A percentile compares a stretch with the other conserved stretches of the same genome.
These are phyloP conservation scores for Eutrema salsugineum DNA, from an alignment of 441 rosid species.

Conservation along the genomic window DNA sequence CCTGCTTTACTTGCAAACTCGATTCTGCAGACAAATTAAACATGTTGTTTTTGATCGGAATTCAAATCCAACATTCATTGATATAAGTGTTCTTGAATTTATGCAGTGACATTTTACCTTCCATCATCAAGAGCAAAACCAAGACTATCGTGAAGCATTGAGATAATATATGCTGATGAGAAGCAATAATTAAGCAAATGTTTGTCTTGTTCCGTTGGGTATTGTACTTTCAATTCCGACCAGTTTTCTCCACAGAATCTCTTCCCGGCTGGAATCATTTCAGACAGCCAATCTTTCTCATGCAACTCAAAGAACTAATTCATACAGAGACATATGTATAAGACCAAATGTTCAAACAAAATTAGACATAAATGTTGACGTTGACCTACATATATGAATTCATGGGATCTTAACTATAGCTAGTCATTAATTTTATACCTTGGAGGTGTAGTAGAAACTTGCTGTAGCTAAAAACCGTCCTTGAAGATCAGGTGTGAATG, in stretches of 20 bases:
- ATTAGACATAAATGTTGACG: neutral
- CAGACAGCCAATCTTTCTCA: constrained; percentile 44
- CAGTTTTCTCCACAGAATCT: constrained; percentile 61
- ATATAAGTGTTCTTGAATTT: neutral
- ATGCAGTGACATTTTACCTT: neutral
- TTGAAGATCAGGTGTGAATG: constrained; percentile 65
- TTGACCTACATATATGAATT: neutral
- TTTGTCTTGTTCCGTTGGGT: constrained; percentile 37
- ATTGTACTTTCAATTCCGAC: constrained; percentile 43
- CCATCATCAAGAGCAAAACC: constrained; percentile 2
- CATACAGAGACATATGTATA: constrained; percentile 13
- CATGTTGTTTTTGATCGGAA: neutral
- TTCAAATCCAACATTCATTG: neutral
- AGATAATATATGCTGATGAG: constrained; percentile 52
- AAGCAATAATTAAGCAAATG: constrained; percentile 52
- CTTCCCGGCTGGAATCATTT: constrained; percentile 45
- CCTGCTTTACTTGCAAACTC: constrained; percentile 54
- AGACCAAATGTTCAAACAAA: neutral
- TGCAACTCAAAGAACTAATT: constrained; percentile 63
- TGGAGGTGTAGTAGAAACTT: constrained; percentile 70
- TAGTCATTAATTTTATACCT: constrained; percentile 52
- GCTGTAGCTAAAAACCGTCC: constrained; percentile 65
- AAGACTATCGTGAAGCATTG: constrained; percentile 48
- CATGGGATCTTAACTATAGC: too few relatives aligned
- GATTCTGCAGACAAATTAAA: constrained; percentile 45